These are phyloP conservation scores for Phytopythium cucurbitacearum DNA, from an alignment of 352 stramenopile species.

Conservation along the genomic window DNA sequence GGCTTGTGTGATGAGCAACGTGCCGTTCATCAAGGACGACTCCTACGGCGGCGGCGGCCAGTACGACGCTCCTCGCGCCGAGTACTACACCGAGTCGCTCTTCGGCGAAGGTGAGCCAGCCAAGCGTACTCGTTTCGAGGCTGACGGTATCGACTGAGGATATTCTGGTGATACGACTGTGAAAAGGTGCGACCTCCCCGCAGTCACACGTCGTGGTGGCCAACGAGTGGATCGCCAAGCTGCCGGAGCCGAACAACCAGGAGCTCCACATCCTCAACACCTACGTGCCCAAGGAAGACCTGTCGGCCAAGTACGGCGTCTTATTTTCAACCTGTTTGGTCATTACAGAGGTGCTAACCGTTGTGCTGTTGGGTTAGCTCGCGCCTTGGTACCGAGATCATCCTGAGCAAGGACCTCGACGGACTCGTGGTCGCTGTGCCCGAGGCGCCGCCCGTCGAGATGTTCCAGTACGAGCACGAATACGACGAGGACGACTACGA, in stretches of 20 bases:
- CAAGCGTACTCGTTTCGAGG: neutral
- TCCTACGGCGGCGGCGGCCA: slow-evolving; percentile 72
- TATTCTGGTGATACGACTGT: neutral
- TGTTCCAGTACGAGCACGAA: slow-evolving; percentile 81
- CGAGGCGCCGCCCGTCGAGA: slow-evolving; percentile 79
- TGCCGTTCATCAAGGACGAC: slow-evolving; percentile 82
- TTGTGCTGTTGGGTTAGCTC: slow-evolving; percentile 36
- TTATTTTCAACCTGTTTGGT: neutral
- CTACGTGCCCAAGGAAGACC: slow-evolving; percentile 80
- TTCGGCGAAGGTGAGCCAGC: slow-evolving; percentile 64
- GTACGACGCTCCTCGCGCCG: slow-evolving; percentile 54
- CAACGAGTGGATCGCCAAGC: slow-evolving; percentile 85
- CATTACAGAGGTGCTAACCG: neutral
- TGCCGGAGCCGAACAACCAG: slow-evolving; percentile 58
- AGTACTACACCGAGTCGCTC: slow-evolving; percentile 87
- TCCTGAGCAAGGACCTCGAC: slow-evolving; percentile 82
- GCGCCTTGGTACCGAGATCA: slow-evolving; percentile 82
- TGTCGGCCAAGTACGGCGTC: slow-evolving; percentile 63
- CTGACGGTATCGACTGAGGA: neutral
- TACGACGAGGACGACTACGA: slow-evolving; percentile 84
- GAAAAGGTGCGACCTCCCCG: slow-evolving; percentile 48
- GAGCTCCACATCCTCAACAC: slow-evolving; percentile 74
- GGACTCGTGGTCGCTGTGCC: slow-evolving; percentile 86
- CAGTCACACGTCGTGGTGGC: slow-evolving; percentile 86
- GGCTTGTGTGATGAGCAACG: slow-evolving; percentile 76